Base-by-base conservation (phyloP, 1,284 basidiomycete genomes). In the Exobasidium rhododendri region DNA sequence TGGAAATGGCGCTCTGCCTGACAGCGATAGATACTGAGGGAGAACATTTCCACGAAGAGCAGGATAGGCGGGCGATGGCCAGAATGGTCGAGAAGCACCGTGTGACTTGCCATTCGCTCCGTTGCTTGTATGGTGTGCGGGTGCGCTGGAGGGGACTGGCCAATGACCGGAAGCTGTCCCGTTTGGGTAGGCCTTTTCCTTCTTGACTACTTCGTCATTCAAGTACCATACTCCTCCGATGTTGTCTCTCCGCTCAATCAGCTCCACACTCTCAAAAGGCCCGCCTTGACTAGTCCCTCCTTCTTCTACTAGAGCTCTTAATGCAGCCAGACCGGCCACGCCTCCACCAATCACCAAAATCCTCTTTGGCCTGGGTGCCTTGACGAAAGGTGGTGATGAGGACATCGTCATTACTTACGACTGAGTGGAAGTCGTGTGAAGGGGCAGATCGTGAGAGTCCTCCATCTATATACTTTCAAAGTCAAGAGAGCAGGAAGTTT, bases 321-420 rank as follows among this genome's bases (percentile, higher is more conserved):
- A 64, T 1, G 67, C 51, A 22, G 70, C 74, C 20, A 77, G 58
- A 5, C 74, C 74, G 1, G 71, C 67, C 1, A 68, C 63, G 6
- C 74, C 74, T 7, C 74, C 74, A 20, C 74, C 74, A n/a, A 77
- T 57, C 56, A 77, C 62, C 47, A 75, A 64, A 14, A 75, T 63
- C 14, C 32, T 31, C 46, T 30, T 31, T 31, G 57, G 57, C 3
- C 20, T 14, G 14, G 52, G 52, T 26, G n/a, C 28, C 14, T 14
- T 14, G 13, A 55, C 52, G 30, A 31, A 55, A 6, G 52, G 52
- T 3, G 52, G 52, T 13, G 35, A 40, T 17, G 35, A 10, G 17
- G 35, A 40, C 17, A 10, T 7, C 7, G 35, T 40, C 35, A 40
- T 40, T n/a, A n/a, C n/a, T n/a, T n/a, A n/a, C n/a, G n/a, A n/a